These are phyloP conservation scores for Cyphellophora attinorum DNA, from an alignment of 2,329 filamentous ascomycete species.

Conservation along the genomic window DNA sequence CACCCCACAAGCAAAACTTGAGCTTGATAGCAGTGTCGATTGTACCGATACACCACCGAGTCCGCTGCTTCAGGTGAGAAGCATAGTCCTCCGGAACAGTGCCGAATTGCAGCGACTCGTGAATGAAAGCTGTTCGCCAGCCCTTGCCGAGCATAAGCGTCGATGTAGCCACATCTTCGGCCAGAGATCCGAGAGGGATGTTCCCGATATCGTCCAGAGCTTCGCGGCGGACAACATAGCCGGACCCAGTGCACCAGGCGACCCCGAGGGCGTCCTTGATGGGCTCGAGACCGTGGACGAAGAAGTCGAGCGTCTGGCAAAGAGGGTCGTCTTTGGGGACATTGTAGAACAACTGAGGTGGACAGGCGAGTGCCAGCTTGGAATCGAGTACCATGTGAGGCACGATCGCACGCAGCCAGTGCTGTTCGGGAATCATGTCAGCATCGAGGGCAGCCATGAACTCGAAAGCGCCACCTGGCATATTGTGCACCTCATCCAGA, in stretches of 20 bases:
- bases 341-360: conserved; percentile 25
- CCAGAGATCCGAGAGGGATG: conserved; percentile 23
- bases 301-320: conserved; percentile 22
- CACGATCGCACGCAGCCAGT: conserved; percentile 22
- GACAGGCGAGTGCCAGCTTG: conserved; percentile 26
- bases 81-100: conserved; percentile 26
- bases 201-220: conserved; percentile 23
- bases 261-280: conserved; percentile 22
- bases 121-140: conserved; percentile 22
- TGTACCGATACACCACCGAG: conserved; percentile 34
- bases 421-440: conserved; percentile 24
- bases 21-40: conserved; percentile 52
- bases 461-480: conserved; percentile 46
- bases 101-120: conserved; percentile 21
- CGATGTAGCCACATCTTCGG: conserved; percentile 22
- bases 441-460: conserved; percentile 33
- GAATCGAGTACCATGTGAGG: conserved; percentile 19
- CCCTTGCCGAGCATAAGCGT: conserved; percentile 20
- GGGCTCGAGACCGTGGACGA: conserved; percentile 20
- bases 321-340: conserved; percentile 20
- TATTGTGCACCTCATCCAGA: conserved; percentile 38
- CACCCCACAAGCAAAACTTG: conserved; percentile 50
- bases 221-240: conserved; percentile 20
- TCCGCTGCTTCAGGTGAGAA: conserved; percentile 29
- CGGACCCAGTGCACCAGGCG: conserved; percentile 24